Percentiles rank a stretch among this genome's conserved stretches.
These are phyloP conservation scores for Theobroma grandiflorum DNA, from an alignment of 441 rosid species.

Conservation along the genomic window DNA sequence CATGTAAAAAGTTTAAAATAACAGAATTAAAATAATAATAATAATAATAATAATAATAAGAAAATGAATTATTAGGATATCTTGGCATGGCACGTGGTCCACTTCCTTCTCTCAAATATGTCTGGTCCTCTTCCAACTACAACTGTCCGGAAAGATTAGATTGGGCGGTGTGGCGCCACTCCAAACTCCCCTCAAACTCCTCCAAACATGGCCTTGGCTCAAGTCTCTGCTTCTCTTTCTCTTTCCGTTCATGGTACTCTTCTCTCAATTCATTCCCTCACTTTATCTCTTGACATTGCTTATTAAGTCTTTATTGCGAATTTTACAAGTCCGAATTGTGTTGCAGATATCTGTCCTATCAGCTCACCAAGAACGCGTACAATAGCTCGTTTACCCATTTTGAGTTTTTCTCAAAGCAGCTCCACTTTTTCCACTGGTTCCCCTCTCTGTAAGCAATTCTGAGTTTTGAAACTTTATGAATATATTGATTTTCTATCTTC, in stretches of 20 bases:
- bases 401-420: slow-evolving; percentile 36
- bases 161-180: slow-evolving; percentile 24
- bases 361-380: slow-evolving; percentile 34
- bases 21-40: too few relatives aligned
- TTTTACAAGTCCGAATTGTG: slow-evolving; percentile 8
- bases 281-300: neutral
- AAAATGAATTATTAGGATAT: neutral
- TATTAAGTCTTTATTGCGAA: neutral
- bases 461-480: neutral
- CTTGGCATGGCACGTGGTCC: slow-evolving; percentile 40
- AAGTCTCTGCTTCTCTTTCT: slow-evolving; percentile 52
- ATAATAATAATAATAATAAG: neutral
- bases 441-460: slow-evolving; percentile 54
- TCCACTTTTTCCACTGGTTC: slow-evolving; percentile 59
- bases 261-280: neutral
- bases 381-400: slow-evolving; percentile 39
- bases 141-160: neutral
- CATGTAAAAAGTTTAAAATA: too few relatives aligned
- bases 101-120: slow-evolving; percentile 23
- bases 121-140: slow-evolving; percentile 25
- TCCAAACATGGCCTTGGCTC: slow-evolving; percentile 56
- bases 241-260: slow-evolving; percentile 50
- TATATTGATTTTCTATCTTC: neutral
- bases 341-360: slow-evolving; percentile 47
- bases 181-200: neutral